Base-by-base conservation (phyloP, 352 stramenopile species). In the Ophiocytium majus region DNA sequence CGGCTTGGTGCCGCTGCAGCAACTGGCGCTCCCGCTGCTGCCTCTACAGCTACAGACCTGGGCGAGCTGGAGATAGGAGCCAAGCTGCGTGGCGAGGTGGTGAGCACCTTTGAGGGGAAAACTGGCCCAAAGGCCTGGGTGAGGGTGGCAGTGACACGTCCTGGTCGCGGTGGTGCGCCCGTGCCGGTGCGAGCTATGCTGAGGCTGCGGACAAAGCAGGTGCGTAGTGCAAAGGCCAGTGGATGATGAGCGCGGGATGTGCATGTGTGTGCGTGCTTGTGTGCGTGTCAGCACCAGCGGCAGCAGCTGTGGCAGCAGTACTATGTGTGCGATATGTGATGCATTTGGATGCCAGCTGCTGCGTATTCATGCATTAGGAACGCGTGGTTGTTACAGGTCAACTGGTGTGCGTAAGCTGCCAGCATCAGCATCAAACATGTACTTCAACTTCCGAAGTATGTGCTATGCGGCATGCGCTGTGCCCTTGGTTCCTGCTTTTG, bases 111-210 rank as follows among this genome's bases (percentile, higher is more conserved):
- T 76, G 31, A 76, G 34, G 64, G 64, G 5, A 76, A 76, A 17
- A 76, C 64, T 37, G 64, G 64, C 10, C 5, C 64, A 17, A 76
- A 76, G 17, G 64, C 34, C 5, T 76, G 64, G 64, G 31, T 76
- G 5, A 37, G 34, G 5, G 64, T 76, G 31, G 5, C 31, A 17
- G 64, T 76, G 31, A 76, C 31, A 14, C 31, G 64, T 14, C 5
- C 64, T 17, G 64, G 64, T 5, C 5, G 31, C 5, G 64, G 64
- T 37, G 64, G 64, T 5, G 34, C 31, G 34, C 34, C 5, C 5
- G 64, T 37, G 34, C 64, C 64, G 10, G 64, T 76, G 5, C 5
- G 64, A 17, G 64, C 64, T 17, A 76, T 76, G 64, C 5, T 76
- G 5, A 76, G 64, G 34, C 31, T 76, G 5, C 31, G 5, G 31